phyloP scores from a whole-genome alignment of 2,329 filamentous ascomycete genomes.

The Fusarium pseudoanthophilum region DNA sequence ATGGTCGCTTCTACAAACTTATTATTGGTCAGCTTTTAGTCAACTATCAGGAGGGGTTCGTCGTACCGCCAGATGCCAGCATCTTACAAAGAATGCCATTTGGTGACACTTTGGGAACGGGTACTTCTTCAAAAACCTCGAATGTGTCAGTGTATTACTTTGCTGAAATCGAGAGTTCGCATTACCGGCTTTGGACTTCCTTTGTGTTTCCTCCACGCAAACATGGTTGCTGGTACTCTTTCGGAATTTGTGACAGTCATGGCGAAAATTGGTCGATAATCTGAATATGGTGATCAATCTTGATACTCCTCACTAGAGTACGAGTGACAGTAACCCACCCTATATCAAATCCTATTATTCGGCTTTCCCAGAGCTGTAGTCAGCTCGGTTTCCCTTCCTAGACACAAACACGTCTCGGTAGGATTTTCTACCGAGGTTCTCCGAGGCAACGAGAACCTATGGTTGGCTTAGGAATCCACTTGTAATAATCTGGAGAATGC shows the following conservation, averaged over 20 bases:
- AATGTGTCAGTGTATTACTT: rapidly evolving
- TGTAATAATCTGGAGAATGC: neutral
- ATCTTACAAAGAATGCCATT: constrained; percentile 31
- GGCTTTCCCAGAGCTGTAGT: neutral
- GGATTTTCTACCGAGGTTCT: neutral
- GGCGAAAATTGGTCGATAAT: too few relatives aligned
- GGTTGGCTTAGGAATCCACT: neutral
- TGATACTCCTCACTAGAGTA: neutral
- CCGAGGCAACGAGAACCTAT: neutral
- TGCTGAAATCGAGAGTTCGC: too few relatives aligned
- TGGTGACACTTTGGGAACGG: neutral
- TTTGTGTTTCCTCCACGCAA: constrained; percentile 50
- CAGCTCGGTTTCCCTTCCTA: neutral
- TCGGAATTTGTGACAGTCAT: neutral
- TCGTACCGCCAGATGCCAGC: constrained; percentile 24
- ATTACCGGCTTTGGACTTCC: constrained; percentile 40
- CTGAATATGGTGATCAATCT: neutral
- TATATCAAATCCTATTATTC: neutral
- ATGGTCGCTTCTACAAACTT: constrained; percentile 30
- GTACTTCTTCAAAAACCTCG: constrained; percentile 16
- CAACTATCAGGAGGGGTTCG: rapidly evolving
- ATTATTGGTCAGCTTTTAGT: neutral
- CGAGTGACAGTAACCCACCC: neutral
- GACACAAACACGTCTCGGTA: neutral
- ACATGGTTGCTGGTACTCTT: constrained; percentile 42